A percentile compares a stretch with the other conserved stretches of the same genome.
Conservation (phyloP, 805 yeast species). For the Barnettozyma wickerhamii region DNA sequence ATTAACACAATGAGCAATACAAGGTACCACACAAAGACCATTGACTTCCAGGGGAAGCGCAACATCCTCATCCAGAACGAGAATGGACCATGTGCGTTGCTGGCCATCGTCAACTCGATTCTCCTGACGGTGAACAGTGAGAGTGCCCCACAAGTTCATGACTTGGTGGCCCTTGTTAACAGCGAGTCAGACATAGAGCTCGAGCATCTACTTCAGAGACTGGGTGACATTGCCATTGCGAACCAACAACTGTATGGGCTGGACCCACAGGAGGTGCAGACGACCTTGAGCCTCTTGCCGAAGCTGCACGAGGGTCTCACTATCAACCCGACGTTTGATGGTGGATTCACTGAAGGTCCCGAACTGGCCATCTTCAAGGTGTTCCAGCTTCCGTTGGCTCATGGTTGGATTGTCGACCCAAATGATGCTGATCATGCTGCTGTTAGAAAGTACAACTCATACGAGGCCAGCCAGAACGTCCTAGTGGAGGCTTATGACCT, state of each 20-base stretch:
- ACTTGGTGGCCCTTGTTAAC: slow-evolving; percentile 29
- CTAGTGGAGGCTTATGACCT: slow-evolving; percentile 44
- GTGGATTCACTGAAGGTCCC: slow-evolving; percentile 50
- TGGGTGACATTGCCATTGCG: slow-evolving; percentile 44
- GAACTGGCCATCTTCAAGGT: slow-evolving; percentile 54
- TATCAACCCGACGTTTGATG: slow-evolving; percentile 66
- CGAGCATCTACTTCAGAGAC: slow-evolving; percentile 39
- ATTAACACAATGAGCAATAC: too few species aligned
- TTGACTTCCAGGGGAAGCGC: slow-evolving; percentile 21
- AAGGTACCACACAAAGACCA: slow-evolving; percentile 17
- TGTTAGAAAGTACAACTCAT: slow-evolving; percentile 40
- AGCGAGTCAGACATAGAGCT: slow-evolving; percentile 31
- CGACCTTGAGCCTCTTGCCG: slow-evolving; percentile 55
- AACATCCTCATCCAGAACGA: slow-evolving; percentile 69
- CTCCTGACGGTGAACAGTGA: slow-evolving; percentile 41
- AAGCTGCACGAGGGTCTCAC: slow-evolving; percentile 63
- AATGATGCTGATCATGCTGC: slow-evolving; percentile 30
- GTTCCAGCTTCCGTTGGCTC: slow-evolving; percentile 60
- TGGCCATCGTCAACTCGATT: slow-evolving; percentile 71
- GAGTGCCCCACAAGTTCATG: slow-evolving; percentile 22
- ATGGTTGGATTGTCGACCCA: slow-evolving; percentile 77
- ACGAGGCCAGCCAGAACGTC: slow-evolving; percentile 57
- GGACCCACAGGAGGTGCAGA: slow-evolving; percentile 31
- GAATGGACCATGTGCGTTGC: slow-evolving; percentile 87
- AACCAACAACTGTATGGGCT: slow-evolving; percentile 25